phyloP scores from a whole-genome alignment of 1,284 basidiomycete species.

The Phylloboletellus chloephorus region DNA sequence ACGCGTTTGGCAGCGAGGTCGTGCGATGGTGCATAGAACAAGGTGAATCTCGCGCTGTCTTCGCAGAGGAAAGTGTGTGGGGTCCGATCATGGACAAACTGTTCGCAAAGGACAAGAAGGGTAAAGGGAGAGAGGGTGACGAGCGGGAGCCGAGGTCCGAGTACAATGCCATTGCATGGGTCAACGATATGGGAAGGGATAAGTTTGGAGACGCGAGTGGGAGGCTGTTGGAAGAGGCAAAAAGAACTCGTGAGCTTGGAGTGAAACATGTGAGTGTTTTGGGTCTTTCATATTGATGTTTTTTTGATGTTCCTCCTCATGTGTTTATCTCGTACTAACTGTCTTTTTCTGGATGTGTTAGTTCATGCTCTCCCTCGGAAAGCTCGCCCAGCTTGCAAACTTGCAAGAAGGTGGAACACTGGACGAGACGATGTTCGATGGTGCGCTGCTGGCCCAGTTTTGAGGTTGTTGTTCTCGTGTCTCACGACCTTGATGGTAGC shows the following conservation, averaged over 20 bases:
- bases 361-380: constrained; percentile 89
- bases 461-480: not conserved
- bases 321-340: constrained; percentile 7
- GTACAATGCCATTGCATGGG: constrained; percentile 71
- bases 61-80: constrained; percentile 27
- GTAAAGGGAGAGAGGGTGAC: constrained; percentile 25
- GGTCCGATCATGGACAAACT: constrained; percentile 65
- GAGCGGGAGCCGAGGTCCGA: constrained; percentile 12
- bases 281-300: not conserved
- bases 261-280: constrained; percentile 62
- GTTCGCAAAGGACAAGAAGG: constrained; percentile 43
- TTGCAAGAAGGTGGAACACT: constrained; percentile 47
- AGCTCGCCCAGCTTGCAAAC: constrained; percentile 79
- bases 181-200: constrained; percentile 78
- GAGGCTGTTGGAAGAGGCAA: constrained; percentile 60
- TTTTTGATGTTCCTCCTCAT: not conserved
- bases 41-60: constrained; percentile 40
- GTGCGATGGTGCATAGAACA: constrained; percentile 85
- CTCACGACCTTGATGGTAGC: constrained; percentile 34
- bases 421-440: constrained; percentile 50
- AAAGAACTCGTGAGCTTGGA: constrained; percentile 52
- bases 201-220: constrained; percentile 63
- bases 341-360: constrained; percentile 31
- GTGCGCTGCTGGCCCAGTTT: constrained; percentile 32
- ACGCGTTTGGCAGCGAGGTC: constrained; percentile 82